Evolutionary conservation across 257 asterid genomes (phyloP), one percentile per base, ranked within the genome.

Genomic region (Solanum sitiens): DNA sequence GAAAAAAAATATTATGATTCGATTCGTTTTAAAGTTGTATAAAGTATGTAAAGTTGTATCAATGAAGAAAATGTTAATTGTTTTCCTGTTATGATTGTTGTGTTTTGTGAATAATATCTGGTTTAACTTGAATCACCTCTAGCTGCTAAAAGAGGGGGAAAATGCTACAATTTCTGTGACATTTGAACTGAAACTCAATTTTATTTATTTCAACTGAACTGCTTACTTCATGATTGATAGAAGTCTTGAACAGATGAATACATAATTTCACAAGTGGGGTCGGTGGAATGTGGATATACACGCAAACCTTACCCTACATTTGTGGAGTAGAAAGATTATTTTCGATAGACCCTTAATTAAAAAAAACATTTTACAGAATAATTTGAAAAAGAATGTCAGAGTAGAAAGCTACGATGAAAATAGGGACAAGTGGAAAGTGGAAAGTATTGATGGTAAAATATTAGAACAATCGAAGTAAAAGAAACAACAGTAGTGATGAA

Each of bases 271-370:
- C 68, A 61, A 47, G 56, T 56, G 2, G 68, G 13, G 7, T 61
- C 6, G 5, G 0, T 8, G 65, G 5, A 56, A 10, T 10, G 11
- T 20, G n/a, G 65, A 1, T 56, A n/a, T 56, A 56, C 5, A 0
- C 3, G 45, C 11, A 42, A 0, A 42, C 45, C 4, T 9, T 42
- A 42, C 1, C 12, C 12, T 42, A 42, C 4, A 3, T 1, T 37
- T 1, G 0, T 37, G 39, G 7, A 7, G 0, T 42, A 9, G 1
- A 42, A 11, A 42, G 0, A 0, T 42, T 42, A 0, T 42, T 42
- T 42, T 11, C 45, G 12, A 42, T 42, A 44, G 7, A 37, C 2
- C 39, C 39, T 5, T 0, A 37, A 7, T 0, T 37, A 7, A 5
- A 37, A 42, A 40, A 10, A 9, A 0, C 2, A 0, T 40, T 40